Conservation (phyloP, 257 asterid genomes). For the Solanum chilense region DNA sequence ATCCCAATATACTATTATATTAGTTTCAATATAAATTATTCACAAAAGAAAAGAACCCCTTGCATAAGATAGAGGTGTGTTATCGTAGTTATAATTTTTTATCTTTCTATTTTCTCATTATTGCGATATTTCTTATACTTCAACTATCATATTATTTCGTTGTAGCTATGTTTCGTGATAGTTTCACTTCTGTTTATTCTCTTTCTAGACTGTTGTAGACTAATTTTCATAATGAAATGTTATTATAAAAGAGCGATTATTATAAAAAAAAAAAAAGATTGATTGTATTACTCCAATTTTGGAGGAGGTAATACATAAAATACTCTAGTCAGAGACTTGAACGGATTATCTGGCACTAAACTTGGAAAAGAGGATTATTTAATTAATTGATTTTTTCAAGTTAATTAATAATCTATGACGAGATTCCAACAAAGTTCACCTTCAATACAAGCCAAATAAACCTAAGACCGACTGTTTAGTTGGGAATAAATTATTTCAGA, state of each 20-base stretch:
- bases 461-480: fast-evolving
- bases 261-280: not conserved
- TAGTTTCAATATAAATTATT: not conserved
- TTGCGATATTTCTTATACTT: not conserved
- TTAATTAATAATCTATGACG: not conserved
- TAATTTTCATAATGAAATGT: not conserved
- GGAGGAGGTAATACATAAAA: not conserved
- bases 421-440: not conserved
- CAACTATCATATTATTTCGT: not conserved
- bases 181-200: not conserved
- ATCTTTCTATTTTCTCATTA: not conserved
- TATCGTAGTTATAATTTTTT: too few relatives aligned
- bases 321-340: not conserved
- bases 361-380: not conserved
- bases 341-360: not conserved
- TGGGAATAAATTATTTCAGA: too few relatives aligned
- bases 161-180: not conserved
- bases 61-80: too few relatives aligned
- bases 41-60: not conserved
- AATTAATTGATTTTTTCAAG: not conserved
- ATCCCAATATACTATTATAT: not conserved
- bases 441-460: not conserved
- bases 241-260: not conserved
- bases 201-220: not conserved
- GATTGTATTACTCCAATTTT: not conserved